These are phyloP conservation scores for Arthroderma uncinatum DNA, from an alignment of 2,329 filamentous ascomycete genomes.

Conservation along the genomic window DNA sequence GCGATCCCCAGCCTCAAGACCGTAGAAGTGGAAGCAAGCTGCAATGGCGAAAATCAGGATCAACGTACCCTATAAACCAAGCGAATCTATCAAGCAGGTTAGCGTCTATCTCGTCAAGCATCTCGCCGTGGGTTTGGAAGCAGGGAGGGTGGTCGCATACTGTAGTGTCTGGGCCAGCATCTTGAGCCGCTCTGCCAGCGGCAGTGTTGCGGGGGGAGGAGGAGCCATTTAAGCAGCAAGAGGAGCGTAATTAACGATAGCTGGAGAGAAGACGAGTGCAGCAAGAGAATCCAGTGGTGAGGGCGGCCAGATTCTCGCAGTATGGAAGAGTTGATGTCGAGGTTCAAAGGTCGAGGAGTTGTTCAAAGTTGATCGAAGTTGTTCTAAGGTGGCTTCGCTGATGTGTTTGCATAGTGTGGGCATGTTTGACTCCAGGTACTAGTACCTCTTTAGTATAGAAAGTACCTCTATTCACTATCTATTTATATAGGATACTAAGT, in stretches of 20 bases:
- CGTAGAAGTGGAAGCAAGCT: not conserved
- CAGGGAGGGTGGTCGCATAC: slow-evolving; percentile 45
- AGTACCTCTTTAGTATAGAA: not conserved
- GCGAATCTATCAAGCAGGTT: slow-evolving; percentile 40
- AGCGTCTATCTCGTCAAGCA: slow-evolving; percentile 6
- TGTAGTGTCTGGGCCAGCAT: slow-evolving; percentile 80
- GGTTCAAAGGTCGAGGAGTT: not conserved
- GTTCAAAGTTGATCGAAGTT: not conserved
- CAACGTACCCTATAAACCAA: slow-evolving; percentile 69
- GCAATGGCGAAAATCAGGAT: slow-evolving; percentile 10
- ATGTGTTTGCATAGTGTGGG: not conserved
- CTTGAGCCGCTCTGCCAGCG: slow-evolving; percentile 63
- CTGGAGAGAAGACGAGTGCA: not conserved
- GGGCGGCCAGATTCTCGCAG: not conserved
- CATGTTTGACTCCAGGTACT: not conserved
- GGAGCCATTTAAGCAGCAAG: slow-evolving; percentile 49
- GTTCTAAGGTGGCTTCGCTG: not conserved
- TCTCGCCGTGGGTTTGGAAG: not conserved
- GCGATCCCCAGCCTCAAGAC: not conserved
- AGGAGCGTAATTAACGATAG: not conserved
- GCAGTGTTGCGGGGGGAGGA: slow-evolving; percentile 57
- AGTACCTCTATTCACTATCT: not conserved
- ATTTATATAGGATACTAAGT: not conserved
- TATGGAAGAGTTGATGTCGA: not conserved
- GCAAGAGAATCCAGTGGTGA: not conserved